Conservation (phyloP, 176 grass and related monocot species). For the Eleusine coracana region DNA sequence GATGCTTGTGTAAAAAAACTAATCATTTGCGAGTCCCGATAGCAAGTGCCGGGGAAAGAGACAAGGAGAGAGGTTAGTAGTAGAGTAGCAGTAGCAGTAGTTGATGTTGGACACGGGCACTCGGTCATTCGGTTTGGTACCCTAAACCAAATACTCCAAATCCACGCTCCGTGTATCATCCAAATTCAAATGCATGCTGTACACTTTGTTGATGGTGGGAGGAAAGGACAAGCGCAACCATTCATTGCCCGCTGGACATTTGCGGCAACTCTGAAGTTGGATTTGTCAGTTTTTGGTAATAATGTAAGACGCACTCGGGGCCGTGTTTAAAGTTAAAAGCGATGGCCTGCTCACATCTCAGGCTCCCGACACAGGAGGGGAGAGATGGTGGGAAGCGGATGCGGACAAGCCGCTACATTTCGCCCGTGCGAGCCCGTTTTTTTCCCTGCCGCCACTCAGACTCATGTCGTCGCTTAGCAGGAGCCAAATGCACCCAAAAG, state of each 20-base stretch:
- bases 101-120: too few species aligned
- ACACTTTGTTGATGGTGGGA: neutral
- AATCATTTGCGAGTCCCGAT: neutral
- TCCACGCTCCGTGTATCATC: too few species aligned
- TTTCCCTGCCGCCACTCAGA: neutral
- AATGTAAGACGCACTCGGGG: neutral
- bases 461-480: neutral
- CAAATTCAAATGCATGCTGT: too few species aligned
- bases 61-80: neutral
- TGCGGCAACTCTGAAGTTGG: neutral
- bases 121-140: too few species aligned
- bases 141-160: too few species aligned
- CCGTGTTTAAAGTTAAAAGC: slow-evolving; percentile 40
- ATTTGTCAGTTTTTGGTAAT: slow-evolving; percentile 27
- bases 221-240: neutral
- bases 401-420: slow-evolving; percentile 19
- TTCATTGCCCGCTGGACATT: neutral
- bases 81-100: neutral
- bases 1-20: neutral
- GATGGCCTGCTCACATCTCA: neutral
- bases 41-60: neutral
- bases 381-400: neutral
- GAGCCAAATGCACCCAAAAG: neutral
- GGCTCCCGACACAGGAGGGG: neutral
- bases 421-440: neutral